A percentile compares a stretch with the other conserved stretches of the same genome.
Evolutionary conservation across 108 stramenopile species (phyloP).

Genomic region (Craspedostauros australis): DNA sequence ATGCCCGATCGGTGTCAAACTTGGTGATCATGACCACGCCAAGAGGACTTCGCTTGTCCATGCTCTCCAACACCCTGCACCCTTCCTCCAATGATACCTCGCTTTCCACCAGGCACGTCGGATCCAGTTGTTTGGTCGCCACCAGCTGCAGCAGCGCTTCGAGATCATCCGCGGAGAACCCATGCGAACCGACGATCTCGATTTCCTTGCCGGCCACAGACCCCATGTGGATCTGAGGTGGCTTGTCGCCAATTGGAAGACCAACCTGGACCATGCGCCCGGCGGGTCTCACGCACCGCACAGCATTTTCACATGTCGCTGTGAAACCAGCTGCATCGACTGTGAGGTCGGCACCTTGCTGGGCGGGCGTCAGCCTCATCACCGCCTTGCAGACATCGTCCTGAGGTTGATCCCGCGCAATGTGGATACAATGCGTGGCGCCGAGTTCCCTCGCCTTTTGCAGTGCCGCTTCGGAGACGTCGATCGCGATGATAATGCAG

Average conservation of each 20-base stretch:
- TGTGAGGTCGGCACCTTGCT: conserved; percentile 57
- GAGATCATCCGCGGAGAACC: conserved; percentile 53
- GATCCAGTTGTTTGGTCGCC: conserved; percentile 30
- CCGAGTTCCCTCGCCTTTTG: conserved; percentile 52
- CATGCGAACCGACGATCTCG: conserved; percentile 70
- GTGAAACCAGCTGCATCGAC: conserved; percentile 73
- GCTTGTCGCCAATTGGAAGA: conserved; percentile 45
- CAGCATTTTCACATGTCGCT: conserved; percentile 60
- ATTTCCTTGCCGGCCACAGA: conserved; percentile 62
- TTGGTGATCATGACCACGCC: conserved; percentile 70
- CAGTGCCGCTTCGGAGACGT: conserved; percentile 57
- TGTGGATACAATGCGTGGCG: conserved; percentile 38
- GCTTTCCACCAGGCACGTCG: conserved; percentile 40
- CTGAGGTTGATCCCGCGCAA: not conserved
- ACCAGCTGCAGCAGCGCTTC: conserved; percentile 48
- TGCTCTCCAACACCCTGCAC: conserved; percentile 48
- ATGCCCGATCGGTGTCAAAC: too few relatives aligned
- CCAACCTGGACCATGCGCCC: conserved; percentile 76
- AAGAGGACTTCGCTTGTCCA: conserved; percentile 61
- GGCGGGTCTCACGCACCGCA: conserved; percentile 36
- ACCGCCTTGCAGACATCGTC: conserved; percentile 16
- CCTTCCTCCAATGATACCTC: conserved; percentile 62
- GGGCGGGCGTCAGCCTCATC: conserved; percentile 21
- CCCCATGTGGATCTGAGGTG: conserved; percentile 62
- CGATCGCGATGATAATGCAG: conserved; percentile 51